phyloP scores from a whole-genome alignment of 768 basidiomycete species.

The Lentinula aciculospora region DNA sequence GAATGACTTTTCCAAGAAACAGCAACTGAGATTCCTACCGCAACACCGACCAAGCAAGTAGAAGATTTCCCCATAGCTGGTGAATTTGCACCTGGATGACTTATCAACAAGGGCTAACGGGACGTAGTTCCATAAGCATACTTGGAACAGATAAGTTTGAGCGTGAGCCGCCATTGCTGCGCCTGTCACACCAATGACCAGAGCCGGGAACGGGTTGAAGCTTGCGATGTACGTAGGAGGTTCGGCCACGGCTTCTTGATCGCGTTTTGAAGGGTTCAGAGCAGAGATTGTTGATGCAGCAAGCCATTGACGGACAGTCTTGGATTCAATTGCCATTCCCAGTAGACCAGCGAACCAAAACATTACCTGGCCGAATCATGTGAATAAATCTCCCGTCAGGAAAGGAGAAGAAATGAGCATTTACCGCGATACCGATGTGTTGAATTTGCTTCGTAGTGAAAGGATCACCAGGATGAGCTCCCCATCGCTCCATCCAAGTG shows the following conservation, averaged over 20 bases:
- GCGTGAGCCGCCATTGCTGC: constrained; percentile 90
- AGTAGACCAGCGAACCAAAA: constrained; percentile 91
- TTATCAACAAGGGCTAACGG: neutral
- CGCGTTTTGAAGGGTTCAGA: constrained; percentile 17
- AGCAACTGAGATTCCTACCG: constrained; percentile 53
- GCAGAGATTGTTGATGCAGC: constrained; percentile 46
- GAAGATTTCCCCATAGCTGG: constrained; percentile 83
- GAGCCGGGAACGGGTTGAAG: constrained; percentile 91
- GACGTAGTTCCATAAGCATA: constrained; percentile 15
- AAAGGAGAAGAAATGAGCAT: constrained; percentile 12
- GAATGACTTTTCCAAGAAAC: constrained; percentile 38
- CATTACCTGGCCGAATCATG: constrained; percentile 51
- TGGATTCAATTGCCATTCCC: constrained; percentile 87
- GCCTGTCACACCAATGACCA: constrained; percentile 92
- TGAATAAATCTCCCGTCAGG: neutral
- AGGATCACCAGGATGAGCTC: constrained; percentile 72
- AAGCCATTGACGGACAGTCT: constrained; percentile 65
- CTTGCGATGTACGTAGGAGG: constrained; percentile 70
- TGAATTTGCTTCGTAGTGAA: constrained; percentile 90
- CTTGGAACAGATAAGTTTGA: constrained; percentile 89
- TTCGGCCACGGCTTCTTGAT: constrained; percentile 46
- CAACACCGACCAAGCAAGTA: constrained; percentile 71
- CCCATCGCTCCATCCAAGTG: constrained; percentile 97
- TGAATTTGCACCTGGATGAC: constrained; percentile 75
- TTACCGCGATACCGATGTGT: constrained; percentile 88